phyloP scores from a whole-genome alignment of 2,329 filamentous ascomycete species.

The Talaromyces sp. region DNA sequence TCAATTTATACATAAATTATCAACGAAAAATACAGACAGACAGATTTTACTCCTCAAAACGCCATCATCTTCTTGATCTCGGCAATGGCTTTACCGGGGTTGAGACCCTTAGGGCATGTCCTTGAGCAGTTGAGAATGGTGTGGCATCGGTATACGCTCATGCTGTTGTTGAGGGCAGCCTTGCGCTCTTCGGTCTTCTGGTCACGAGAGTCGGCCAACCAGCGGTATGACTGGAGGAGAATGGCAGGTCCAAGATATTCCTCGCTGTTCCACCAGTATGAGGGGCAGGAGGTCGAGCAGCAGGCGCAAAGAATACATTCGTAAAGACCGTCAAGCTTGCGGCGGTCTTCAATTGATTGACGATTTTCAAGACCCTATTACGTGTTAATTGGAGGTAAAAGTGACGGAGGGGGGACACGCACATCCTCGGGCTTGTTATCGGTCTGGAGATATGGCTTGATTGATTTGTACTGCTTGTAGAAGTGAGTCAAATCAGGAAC shows the following conservation, averaged over 20 bases:
- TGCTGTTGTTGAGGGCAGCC: conserved; percentile 91
- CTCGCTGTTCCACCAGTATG: conserved; percentile 99
- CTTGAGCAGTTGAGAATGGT: conserved; percentile 98
- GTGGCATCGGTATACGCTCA: conserved; percentile 98
- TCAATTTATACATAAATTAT: conserved; percentile 11
- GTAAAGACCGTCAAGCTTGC: conserved; percentile 96
- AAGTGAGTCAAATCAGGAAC: conserved; percentile 97
- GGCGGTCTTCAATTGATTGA: conserved; percentile 85
- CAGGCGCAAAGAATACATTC: conserved; percentile 99
- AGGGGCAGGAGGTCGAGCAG: conserved; percentile 99
- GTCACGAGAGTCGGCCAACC: conserved; percentile 92
- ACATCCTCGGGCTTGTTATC: conserved; percentile 80
- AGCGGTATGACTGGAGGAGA: conserved; percentile 95
- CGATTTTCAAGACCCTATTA: conserved; percentile 81
- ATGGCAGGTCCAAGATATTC: conserved; percentile 97
- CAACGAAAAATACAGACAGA: neutral
- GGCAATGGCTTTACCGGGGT: conserved; percentile 90
- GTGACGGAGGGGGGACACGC: conserved; percentile 40
- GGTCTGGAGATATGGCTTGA: conserved; percentile 96
- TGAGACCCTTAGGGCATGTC: conserved; percentile 97
- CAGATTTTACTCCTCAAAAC: conserved; percentile 13
- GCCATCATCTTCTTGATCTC: conserved; percentile 99
- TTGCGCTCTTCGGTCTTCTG: conserved; percentile 84
- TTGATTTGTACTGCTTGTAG: conserved; percentile 99
- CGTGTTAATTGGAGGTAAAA: neutral